A percentile compares a stretch with the other conserved stretches of the same genome.
These are phyloP conservation scores for Aspergillus coremiiformis DNA, from an alignment of 495 filamentous ascomycete species.

Conservation along the genomic window DNA sequence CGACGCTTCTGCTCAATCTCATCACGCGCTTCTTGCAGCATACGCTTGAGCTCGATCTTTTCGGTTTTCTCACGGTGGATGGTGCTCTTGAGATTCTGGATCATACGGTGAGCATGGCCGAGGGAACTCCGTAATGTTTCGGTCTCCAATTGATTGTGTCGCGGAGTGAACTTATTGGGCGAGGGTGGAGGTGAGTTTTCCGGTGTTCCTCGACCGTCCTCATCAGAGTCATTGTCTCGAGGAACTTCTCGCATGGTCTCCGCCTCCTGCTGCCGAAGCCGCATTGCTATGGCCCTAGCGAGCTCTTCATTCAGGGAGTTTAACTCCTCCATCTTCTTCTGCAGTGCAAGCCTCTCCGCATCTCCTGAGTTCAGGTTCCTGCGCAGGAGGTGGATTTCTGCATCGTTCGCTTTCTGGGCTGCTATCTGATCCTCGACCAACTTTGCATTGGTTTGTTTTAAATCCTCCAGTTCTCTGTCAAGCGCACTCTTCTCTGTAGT, in stretches of 20 bases:
- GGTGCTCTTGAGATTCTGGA: conserved; percentile 87
- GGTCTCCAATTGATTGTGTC: conserved; percentile 82
- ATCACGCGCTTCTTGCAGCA: conserved; percentile 92
- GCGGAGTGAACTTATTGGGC: conserved; percentile 81
- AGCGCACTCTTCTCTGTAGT: conserved; percentile 67
- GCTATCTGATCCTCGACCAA: conserved; percentile 70
- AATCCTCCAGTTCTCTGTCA: conserved; percentile 81
- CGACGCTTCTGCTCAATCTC: conserved; percentile 73
- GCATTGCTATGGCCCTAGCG: conserved; percentile 67
- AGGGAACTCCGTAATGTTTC: conserved; percentile 92
- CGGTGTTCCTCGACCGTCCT: conserved; percentile 64
- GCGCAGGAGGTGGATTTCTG: conserved; percentile 72
- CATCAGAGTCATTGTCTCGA: conserved; percentile 57
- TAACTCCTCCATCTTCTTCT: conserved; percentile 78
- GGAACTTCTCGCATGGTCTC: conserved; percentile 50
- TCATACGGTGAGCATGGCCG: conserved; percentile 91
- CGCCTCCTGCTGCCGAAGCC: conserved; percentile 57
- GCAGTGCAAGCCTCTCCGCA: conserved; percentile 62
- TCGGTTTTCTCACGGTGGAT: conserved; percentile 97
- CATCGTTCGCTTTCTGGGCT: conserved; percentile 74
- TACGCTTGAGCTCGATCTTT: conserved; percentile 88
- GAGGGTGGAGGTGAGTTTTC: conserved; percentile 88
- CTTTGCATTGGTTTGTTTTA: conserved; percentile 68
- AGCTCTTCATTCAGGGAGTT: conserved; percentile 83
- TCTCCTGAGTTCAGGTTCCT: conserved; percentile 68